Percentiles rank a stretch among this genome's conserved stretches.
Evolutionary conservation across 129 eudicot species (phyloP).

Genomic region (Solidago caesia): DNA sequence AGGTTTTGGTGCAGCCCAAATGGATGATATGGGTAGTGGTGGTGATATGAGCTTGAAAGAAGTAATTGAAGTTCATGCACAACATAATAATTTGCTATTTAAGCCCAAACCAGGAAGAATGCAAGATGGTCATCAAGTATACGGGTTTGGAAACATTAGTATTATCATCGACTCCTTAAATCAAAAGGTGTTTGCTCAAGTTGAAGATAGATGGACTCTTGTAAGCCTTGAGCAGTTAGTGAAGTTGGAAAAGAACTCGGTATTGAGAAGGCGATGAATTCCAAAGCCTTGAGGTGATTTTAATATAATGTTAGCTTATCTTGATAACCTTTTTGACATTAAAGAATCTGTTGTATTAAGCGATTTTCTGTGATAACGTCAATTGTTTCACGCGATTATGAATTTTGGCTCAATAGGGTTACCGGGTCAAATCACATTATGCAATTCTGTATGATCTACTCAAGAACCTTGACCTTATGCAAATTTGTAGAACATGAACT

Average conservation of each 20-base stretch:
- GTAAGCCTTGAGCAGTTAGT: slow-evolving; percentile 74
- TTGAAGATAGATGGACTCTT: slow-evolving; percentile 61
- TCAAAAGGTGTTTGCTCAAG: slow-evolving; percentile 67
- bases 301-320: not conserved
- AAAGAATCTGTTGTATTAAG: not conserved
- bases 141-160: slow-evolving; percentile 77
- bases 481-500: too few species aligned
- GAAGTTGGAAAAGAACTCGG: slow-evolving; percentile 54
- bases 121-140: slow-evolving; percentile 59
- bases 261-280: slow-evolving; percentile 40
- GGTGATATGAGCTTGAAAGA: slow-evolving; percentile 73
- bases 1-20: not conserved
- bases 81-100: slow-evolving; percentile 59
- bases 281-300: slow-evolving; percentile 12
- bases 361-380: not conserved
- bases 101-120: slow-evolving; percentile 72
- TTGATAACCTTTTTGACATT: not conserved
- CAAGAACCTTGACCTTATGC: too few species aligned
- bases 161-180: slow-evolving; percentile 66
- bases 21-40: slow-evolving; percentile 40
- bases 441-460: too few species aligned
- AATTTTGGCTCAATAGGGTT: not conserved
- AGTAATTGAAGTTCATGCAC: slow-evolving; percentile 68
- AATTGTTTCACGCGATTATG: not conserved
- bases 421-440: too few species aligned